Conservation (phyloP, 2,329 filamentous ascomycete genomes). For the Ciborinia camelliae region DNA sequence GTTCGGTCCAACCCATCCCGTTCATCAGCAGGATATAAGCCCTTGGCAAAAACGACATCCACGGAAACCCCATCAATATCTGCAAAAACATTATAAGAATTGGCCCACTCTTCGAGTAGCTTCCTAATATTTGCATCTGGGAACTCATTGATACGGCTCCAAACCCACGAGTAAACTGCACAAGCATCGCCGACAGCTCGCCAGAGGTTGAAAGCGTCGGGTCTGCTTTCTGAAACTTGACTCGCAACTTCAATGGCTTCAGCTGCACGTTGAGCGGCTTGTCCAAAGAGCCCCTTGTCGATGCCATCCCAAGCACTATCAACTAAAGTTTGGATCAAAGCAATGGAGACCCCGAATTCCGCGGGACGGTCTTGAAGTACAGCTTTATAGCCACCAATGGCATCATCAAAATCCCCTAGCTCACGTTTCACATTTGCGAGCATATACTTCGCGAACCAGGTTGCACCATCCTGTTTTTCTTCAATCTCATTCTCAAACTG, state of each 20-base stretch:
- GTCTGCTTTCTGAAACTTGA: conserved; percentile 56
- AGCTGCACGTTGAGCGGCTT: conserved; percentile 67
- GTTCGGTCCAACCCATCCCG: conserved; percentile 46
- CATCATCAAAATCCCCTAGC: conserved; percentile 82
- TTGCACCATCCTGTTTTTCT: conserved; percentile 59
- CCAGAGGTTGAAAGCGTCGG: conserved; percentile 89
- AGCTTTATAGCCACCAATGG: conserved; percentile 70
- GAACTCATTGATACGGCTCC: conserved; percentile 61
- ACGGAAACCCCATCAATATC: conserved; percentile 65
- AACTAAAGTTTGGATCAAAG: conserved; percentile 81
- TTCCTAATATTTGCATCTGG: conserved; percentile 55
- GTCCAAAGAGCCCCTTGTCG: conserved; percentile 82
- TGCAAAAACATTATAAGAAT: conserved; percentile 57
- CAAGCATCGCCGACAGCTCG: conserved; percentile 88
- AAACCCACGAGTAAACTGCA: conserved; percentile 76
- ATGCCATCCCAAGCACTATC: conserved; percentile 76
- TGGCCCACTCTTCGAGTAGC: conserved; percentile 56
- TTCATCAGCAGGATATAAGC: conserved; percentile 36
- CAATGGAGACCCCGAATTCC: conserved; percentile 85
- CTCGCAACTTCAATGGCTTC: conserved; percentile 67
- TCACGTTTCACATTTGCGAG: conserved; percentile 92
- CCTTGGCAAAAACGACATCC: conserved; percentile 38
- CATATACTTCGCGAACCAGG: conserved; percentile 97
- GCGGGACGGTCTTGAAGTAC: conserved; percentile 65
- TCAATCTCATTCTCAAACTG: conserved; percentile 61